Base-by-base conservation (phyloP, 139 green algal species). In the Pseudopediastrum boryanum region DNA sequence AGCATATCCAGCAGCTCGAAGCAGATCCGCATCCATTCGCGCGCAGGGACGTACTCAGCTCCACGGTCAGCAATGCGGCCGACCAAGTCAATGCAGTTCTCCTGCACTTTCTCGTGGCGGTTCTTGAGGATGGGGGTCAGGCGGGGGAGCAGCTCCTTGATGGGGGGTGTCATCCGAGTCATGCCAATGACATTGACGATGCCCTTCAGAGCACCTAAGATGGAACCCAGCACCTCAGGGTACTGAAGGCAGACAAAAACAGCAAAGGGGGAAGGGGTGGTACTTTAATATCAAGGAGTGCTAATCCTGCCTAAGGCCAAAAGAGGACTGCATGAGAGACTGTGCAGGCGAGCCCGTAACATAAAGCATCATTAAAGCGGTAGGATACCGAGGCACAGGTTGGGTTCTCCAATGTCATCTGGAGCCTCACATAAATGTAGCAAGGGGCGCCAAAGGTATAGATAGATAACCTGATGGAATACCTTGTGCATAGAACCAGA, bases 21-120 rank as follows among this genome's bases (percentile, higher is more conserved):
- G 91, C 97, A 99, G 88, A 99, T 98, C 79, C 97, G 94, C 96
- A 99, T 99, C 97, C 97, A 99, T 88, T 99, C 97, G 44, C 94
- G 87, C 0, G 97, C 94, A n/a, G 97, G 95, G 61, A 99, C 96
- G 71, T 92, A 96, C 87, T 99, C 96, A 3, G 95, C 92, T 44
- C 94, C 96, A 23, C 95, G 83, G 88, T 99, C 96, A 2, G 97
- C 97, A 71, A 99, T 98, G 76, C 96, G 93, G 5, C 97, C 97
- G 27, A 99, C 96, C 36, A 99, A 86, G 86, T 99, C 94, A 59
- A 99, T 98, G 85, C 89, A 97, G 80, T 98, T 98, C 87, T 99
- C 96, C 83, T 98, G 95, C 78, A 99, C 91, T 82, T 93, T 92
- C 50, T 95, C 91, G 65, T 95, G 85, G 72, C 93, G 86, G 88